A percentile compares a stretch with the other conserved stretches of the same genome.
Evolutionary conservation across 2,329 filamentous ascomycete species (phyloP).

Genomic region (Dactylellina sp.): DNA sequence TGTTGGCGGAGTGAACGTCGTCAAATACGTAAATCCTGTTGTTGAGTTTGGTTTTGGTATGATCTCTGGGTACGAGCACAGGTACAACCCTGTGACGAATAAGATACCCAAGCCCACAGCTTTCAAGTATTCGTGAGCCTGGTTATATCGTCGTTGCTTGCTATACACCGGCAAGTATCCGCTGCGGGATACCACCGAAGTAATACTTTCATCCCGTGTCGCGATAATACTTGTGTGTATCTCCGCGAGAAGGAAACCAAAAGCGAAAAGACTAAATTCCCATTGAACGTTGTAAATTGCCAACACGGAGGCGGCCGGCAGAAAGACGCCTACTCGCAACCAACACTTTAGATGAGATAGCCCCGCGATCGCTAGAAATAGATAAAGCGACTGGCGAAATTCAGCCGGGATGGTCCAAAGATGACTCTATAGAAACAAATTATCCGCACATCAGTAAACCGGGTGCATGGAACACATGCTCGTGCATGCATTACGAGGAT

Average conservation of each 20-base stretch:
- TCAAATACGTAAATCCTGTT: constrained; percentile 28
- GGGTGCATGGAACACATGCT: not conserved
- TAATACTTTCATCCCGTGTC: not conserved
- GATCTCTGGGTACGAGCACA: constrained; percentile 37
- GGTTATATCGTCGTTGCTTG: not conserved
- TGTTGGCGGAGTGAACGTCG: constrained; percentile 1
- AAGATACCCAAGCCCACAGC: not conserved
- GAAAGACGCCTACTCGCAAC: constrained; percentile 61
- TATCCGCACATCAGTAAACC: not conserved
- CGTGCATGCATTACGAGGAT: not conserved
- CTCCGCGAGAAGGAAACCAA: constrained; percentile 34
- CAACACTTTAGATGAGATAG: constrained; percentile 62
- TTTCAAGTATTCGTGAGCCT: constrained; percentile 5
- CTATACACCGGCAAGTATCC: not conserved
- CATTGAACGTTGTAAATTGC: constrained; percentile 13
- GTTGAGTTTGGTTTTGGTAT: not conserved
- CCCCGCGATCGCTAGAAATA: constrained; percentile 64
- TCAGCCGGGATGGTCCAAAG: constrained; percentile 69
- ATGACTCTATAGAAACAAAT: constrained; percentile 60
- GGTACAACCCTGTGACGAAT: constrained; percentile 17
- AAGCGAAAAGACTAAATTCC: constrained; percentile 28
- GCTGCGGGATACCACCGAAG: not conserved
- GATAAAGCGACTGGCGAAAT: constrained; percentile 66
- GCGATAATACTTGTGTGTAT: constrained; percentile 10
- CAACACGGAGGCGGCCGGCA: constrained; percentile 38